Evolutionary conservation across 371 early-diverging fungal species (phyloP).

Genomic region (Mortierella sp.): DNA sequence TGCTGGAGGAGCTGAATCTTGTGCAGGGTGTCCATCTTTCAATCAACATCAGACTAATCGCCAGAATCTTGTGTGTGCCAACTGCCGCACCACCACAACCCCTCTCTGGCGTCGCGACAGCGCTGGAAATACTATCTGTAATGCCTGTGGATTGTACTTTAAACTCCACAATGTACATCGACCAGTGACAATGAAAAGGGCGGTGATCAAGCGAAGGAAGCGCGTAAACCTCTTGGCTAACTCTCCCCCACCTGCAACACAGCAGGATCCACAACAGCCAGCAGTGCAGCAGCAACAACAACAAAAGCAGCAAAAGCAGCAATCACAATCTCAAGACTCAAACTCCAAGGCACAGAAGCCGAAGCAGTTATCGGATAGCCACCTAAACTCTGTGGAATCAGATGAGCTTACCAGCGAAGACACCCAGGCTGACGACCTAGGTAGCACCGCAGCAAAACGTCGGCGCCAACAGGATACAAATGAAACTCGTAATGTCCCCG

Average conservation of each 20-base stretch:
- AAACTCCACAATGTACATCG: conserved; percentile 84
- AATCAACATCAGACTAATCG: conserved; percentile 73
- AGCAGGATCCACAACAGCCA: conserved; percentile 11
- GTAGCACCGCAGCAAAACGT: conserved; percentile 28
- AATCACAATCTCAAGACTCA: conserved; percentile 4
- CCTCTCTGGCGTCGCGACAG: conserved; percentile 93
- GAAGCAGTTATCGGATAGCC: not conserved
- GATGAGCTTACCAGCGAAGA: conserved; percentile 22
- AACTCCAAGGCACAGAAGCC: conserved; percentile 11
- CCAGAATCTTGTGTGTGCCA: conserved; percentile 76
- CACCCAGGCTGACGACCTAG: conserved; percentile 14
- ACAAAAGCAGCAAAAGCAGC: conserved; percentile 8
- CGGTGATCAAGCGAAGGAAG: conserved; percentile 88
- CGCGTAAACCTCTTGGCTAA: conserved; percentile 65
- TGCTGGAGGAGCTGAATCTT: conserved; percentile 80
- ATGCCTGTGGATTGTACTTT: conserved; percentile 91
- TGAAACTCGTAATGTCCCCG: conserved; percentile 27
- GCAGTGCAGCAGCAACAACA: conserved; percentile 4
- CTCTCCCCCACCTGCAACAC: conserved; percentile 35
- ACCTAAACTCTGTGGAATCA: conserved; percentile 14
- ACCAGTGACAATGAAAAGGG: conserved; percentile 88
- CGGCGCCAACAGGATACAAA: conserved; percentile 21
- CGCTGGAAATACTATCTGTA: conserved; percentile 84
- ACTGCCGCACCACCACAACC: conserved; percentile 86
- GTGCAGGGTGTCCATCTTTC: conserved; percentile 87